A percentile compares a stretch with the other conserved stretches of the same genome.
Conservation (phyloP, 2,329 filamentous ascomycete genomes). For the Trichothecium sympodiale region DNA sequence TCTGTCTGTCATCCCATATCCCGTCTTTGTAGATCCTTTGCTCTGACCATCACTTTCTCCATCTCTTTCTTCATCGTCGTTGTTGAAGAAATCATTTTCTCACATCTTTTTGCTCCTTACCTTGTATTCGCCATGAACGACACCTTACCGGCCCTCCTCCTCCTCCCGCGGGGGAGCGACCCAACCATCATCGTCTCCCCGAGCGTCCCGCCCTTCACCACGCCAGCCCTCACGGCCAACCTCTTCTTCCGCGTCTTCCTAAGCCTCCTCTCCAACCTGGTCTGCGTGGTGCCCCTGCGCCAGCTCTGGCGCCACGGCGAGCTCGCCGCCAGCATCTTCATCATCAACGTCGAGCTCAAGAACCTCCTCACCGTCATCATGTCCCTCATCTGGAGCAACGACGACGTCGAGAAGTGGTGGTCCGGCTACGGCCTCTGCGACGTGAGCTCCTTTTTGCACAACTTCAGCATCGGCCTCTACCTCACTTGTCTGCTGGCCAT, state of each 20-base stretch:
- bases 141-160: conserved; percentile 1
- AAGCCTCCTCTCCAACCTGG: conserved; percentile 29
- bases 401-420: conserved; percentile 40
- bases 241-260: conserved; percentile 36
- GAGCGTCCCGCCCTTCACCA: conserved; percentile 13
- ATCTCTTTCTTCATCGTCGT: no score
- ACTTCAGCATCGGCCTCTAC: conserved; percentile 33
- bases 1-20: no score
- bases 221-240: conserved; percentile 28
- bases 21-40: no score
- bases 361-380: conserved; percentile 40
- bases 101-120: no score
- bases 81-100: no score
- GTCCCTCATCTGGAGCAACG: conserved; percentile 40
- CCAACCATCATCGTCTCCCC: conserved; percentile 12
- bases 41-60: no score
- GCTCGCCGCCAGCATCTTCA: conserved; percentile 39
- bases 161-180: conserved; percentile 9
- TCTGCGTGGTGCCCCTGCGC: conserved; percentile 39
- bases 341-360: conserved; percentile 30
- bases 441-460: conserved; percentile 35
- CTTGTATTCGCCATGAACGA: background rate
- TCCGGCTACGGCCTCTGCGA: conserved; percentile 43
- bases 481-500: conserved; percentile 41
- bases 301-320: conserved; percentile 42